Conservation (phyloP, 805 yeast species). For the Candida bentonensis region DNA sequence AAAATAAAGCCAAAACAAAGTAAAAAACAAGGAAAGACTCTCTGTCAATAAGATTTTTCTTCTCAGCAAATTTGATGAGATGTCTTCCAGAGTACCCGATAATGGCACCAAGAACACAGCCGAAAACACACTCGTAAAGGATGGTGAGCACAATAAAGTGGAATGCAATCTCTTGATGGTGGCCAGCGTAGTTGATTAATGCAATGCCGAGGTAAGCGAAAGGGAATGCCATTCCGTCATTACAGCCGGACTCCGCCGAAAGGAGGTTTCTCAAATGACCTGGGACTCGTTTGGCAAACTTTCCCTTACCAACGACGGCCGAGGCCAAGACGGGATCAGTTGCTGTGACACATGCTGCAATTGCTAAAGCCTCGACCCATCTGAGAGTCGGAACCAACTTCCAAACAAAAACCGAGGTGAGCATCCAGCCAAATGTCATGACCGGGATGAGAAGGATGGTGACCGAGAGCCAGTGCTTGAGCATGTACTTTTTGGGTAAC, state of each 20-base stretch:
- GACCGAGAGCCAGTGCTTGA: constrained; percentile 69
- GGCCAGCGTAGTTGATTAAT: constrained; percentile 49
- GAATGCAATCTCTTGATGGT: constrained; percentile 54
- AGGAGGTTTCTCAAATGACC: constrained; percentile 79
- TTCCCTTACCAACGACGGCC: constrained; percentile 89
- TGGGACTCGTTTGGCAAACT: constrained; percentile 80
- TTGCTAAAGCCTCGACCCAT: constrained; percentile 57
- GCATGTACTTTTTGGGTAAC: constrained; percentile 79
- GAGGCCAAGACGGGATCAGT: constrained; percentile 94
- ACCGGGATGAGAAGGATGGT: constrained; percentile 64
- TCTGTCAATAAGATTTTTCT: constrained; percentile 56
- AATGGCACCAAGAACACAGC: constrained; percentile 56
- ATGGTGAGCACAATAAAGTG: constrained; percentile 71
- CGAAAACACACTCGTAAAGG: constrained; percentile 70
- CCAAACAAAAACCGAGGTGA: constrained; percentile 71
- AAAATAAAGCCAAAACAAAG: constrained; percentile 64
- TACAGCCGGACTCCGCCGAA: constrained; percentile 80
- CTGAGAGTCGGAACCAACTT: constrained; percentile 56
- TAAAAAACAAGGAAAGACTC: constrained; percentile 82
- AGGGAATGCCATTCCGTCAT: constrained; percentile 95
- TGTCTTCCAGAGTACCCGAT: constrained; percentile 63
- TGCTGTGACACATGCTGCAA: constrained; percentile 84
- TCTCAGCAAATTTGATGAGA: constrained; percentile 61
- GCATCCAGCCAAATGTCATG: constrained; percentile 83
- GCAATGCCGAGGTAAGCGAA: constrained; percentile 60